Evolutionary conservation across 2,329 filamentous ascomycete genomes (phyloP), one percentile per base, ranked within the genome.

Genomic region (Fusarium sp.): DNA sequence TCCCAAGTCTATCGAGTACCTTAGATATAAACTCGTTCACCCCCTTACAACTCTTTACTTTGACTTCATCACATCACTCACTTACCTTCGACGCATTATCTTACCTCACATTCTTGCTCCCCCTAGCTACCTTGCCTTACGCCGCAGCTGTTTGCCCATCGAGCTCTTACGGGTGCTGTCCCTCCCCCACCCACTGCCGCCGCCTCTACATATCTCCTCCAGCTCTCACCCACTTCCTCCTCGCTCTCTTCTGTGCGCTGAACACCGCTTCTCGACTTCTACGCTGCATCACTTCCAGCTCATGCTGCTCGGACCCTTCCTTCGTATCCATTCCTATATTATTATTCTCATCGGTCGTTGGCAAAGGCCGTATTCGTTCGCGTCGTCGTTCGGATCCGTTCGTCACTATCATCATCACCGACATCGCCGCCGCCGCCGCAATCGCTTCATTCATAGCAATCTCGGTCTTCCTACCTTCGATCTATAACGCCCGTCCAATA

Each of bases 341-440:
- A 28, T 58, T 55, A 14, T 56, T 66, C 44, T 34, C 26, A 28
- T 58, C 56, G 47, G 26, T 70, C 59, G 70, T 66, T 58, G 59
- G 55, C n/a, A 42, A 26, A 41, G 22, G 8, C 32, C 51, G 28
- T 58, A 47, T 41, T 42, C 39, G 30, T 30, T 24, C 15, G 28
- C 45, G 36, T 30, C n/a, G 13, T 34, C 39, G 28, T 44, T 39
- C 44, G 38, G 28, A 55, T 42, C 24, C 36, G 36, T 15, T 38
- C 44, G 42, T 42, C 38, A 34, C 34, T 26, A 24, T 41, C 52
- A 34, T 45, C 44, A 32, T 28, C 65, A 30, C 39, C 58, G 11
- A 48, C 38, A 30, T 28, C 38, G 22, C 15, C 55, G 34, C 32
- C 42, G 26, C n/a, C 57, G 24, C 38, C 41, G 24, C 30, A 48